Percentiles rank a stretch among this genome's conserved stretches.
phyloP scores from a whole-genome alignment of 2,329 filamentous ascomycete species.

The Cladophialophora carrionii region DNA sequence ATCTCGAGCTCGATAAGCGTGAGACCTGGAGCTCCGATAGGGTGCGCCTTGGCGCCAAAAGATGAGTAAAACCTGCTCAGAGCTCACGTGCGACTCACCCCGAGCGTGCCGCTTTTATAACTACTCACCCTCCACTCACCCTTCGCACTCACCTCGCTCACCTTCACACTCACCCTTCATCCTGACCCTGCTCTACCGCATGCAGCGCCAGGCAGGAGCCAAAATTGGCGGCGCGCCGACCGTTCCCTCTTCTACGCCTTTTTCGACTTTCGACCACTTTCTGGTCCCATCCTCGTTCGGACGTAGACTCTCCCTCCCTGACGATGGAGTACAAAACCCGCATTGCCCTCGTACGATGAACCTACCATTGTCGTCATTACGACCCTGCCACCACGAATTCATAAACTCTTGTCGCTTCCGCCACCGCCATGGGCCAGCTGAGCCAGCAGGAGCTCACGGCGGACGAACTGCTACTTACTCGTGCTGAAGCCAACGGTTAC shows the following conservation, averaged over 20 bases:
- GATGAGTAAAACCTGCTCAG: neutral
- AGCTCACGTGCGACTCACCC: neutral
- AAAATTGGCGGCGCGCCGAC: conserved; percentile 3
- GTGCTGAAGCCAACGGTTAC: neutral
- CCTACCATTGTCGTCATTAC: neutral
- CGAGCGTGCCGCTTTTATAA: neutral
- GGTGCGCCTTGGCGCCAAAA: too few relatives aligned
- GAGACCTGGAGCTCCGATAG: too few relatives aligned
- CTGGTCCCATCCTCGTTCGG: too few relatives aligned
- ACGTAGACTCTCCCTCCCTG: conserved; percentile 4
- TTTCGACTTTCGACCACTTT: conserved; percentile 12
- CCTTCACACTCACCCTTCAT: conserved; percentile 12
- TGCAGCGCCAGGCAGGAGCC: conserved; percentile 2
- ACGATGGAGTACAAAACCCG: conserved; percentile 3
- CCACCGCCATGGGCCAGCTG: conserved; percentile 4
- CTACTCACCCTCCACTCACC: neutral
- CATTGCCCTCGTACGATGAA: neutral
- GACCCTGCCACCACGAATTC: neutral
- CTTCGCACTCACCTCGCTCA: conserved; percentile 1
- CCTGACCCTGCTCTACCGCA: conserved; percentile 6
- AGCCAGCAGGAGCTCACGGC: conserved; percentile 5
- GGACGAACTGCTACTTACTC: neutral
- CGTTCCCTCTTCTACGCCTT: conserved; percentile 8
- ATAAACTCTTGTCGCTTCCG: neutral
- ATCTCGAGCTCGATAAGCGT: too few relatives aligned